Evolutionary conservation across 208 protist species (phyloP).

Genomic region (Trypanosoma conorhini): DNA sequence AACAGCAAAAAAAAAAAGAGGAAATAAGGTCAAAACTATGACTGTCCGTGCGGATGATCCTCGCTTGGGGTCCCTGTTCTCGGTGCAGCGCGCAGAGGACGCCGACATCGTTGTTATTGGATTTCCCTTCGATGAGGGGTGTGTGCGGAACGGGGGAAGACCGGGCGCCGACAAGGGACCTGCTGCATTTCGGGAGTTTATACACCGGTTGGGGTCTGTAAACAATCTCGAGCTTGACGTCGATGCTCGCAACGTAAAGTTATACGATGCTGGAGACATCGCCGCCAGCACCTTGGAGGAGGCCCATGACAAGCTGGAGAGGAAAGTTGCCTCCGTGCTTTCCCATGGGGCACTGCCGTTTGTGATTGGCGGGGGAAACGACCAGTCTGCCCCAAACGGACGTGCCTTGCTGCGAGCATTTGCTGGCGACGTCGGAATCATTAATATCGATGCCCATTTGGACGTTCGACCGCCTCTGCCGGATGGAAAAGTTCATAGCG

Average conservation of each 20-base stretch:
- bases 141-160: conserved; percentile 64
- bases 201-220: conserved; percentile 47
- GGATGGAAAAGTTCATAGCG: conserved; percentile 51
- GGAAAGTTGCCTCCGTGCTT: conserved; percentile 31
- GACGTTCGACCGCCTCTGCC: conserved; percentile 57
- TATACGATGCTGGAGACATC: conserved; percentile 57
- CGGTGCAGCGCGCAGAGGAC: conserved; percentile 11
- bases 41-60: conserved; percentile 24
- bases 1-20: neutral
- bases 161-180: conserved; percentile 46
- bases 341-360: conserved; percentile 44
- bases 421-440: conserved; percentile 38
- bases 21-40: conserved; percentile 1
- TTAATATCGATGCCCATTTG: conserved; percentile 85
- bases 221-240: conserved; percentile 48
- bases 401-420: conserved; percentile 33
- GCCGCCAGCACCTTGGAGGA: conserved; percentile 35
- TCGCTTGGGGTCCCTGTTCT: conserved; percentile 26
- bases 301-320: conserved; percentile 35
- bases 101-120: conserved; percentile 64
- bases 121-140: conserved; percentile 76
- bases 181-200: conserved; percentile 27
- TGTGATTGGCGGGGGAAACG: conserved; percentile 80
- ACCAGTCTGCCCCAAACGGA: conserved; percentile 68
- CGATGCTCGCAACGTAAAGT: conserved; percentile 25